Percentiles rank a stretch among this genome's conserved stretches.
phyloP scores from a whole-genome alignment of 306 rosid genomes.

The Vachellia pachyceras region DNA sequence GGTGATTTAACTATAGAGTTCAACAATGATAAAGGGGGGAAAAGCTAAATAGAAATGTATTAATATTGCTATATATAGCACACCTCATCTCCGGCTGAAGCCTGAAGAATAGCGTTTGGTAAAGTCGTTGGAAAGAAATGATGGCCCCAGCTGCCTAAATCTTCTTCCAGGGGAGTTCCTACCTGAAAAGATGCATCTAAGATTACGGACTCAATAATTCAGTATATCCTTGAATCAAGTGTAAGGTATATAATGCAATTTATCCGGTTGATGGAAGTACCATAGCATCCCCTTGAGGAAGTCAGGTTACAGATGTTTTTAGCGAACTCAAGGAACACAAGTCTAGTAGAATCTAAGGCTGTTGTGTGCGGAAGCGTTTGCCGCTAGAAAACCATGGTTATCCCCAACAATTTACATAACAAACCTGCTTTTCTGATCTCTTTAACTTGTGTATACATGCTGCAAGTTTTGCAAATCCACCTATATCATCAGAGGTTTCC shows the following conservation, averaged over 20 bases:
- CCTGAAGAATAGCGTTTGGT: slow-evolving; percentile 87
- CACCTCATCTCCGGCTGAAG: slow-evolving; percentile 97
- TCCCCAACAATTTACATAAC: slow-evolving; percentile 37
- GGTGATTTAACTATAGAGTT: background rate
- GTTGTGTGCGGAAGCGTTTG: background rate
- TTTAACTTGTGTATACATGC: slow-evolving; percentile 82
- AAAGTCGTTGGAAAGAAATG: slow-evolving; percentile 78
- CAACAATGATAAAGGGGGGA: background rate
- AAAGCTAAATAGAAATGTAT: background rate
- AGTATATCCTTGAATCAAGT: slow-evolving; percentile 14
- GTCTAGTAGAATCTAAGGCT: background rate
- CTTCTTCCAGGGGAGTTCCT: slow-evolving; percentile 91
- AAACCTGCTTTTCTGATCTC: slow-evolving; percentile 93
- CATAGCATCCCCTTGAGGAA: background rate
- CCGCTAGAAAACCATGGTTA: slow-evolving; percentile 8
- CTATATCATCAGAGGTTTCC: slow-evolving; percentile 79
- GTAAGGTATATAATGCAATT: slow-evolving; percentile 1
- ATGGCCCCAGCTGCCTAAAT: slow-evolving; percentile 94
- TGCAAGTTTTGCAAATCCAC: slow-evolving; percentile 88
- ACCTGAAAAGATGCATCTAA: slow-evolving; percentile 54
- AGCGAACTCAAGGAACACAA: background rate
- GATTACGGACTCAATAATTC: background rate
- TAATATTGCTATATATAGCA: too few relatives aligned
- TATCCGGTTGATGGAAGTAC: background rate
- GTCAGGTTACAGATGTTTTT: background rate